Conservation (phyloP, 2,329 filamentous ascomycete genomes). For the Teratosphaeria pseudoeucalypti region DNA sequence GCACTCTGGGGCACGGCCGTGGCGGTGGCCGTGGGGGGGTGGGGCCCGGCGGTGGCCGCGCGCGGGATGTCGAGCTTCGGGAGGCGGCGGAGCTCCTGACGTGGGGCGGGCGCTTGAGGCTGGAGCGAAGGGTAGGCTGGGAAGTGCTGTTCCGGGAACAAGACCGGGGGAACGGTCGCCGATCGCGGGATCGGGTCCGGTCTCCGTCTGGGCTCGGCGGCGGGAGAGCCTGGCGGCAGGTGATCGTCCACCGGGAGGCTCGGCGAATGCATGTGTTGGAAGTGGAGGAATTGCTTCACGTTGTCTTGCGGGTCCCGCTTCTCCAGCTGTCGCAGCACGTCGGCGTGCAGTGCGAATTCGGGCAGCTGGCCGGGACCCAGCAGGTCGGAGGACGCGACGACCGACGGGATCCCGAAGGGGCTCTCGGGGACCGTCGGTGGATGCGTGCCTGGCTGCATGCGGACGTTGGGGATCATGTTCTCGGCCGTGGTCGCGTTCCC, state of each 20-base stretch:
- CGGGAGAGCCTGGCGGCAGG: constrained; percentile 48
- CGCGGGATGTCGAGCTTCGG: constrained; percentile 48
- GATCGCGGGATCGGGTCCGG: constrained; percentile 7
- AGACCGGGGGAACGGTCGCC: constrained; percentile 10
- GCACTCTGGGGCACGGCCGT: constrained; percentile 3
- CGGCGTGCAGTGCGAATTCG: constrained; percentile 60
- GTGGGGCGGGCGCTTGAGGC: constrained; percentile 33
- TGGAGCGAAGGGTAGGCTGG: constrained; percentile 25
- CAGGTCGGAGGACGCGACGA: constrained; percentile 85
- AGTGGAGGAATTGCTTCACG: constrained; percentile 79
- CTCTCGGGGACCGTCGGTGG: constrained; percentile 8
- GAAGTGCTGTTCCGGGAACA: constrained; percentile 16
- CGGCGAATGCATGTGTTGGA: constrained; percentile 58
- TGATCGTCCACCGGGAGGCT: constrained; percentile 43
- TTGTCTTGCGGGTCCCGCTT: constrained; percentile 80
- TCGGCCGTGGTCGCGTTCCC: constrained; percentile 59
- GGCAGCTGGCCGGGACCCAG: constrained; percentile 60
- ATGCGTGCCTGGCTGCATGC: constrained; percentile 19
- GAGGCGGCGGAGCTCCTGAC: constrained; percentile 43
- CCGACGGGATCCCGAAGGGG: constrained; percentile 46
- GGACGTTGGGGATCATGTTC: constrained; percentile 43
- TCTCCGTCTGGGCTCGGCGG: constrained; percentile 42
- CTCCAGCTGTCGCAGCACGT: constrained; percentile 58
- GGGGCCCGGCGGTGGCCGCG: constrained; percentile 28
- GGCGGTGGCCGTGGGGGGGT: constrained; percentile 12